phyloP scores from a whole-genome alignment of 192 early-diverging fungal species.

The Entophlyctis luteolus region DNA sequence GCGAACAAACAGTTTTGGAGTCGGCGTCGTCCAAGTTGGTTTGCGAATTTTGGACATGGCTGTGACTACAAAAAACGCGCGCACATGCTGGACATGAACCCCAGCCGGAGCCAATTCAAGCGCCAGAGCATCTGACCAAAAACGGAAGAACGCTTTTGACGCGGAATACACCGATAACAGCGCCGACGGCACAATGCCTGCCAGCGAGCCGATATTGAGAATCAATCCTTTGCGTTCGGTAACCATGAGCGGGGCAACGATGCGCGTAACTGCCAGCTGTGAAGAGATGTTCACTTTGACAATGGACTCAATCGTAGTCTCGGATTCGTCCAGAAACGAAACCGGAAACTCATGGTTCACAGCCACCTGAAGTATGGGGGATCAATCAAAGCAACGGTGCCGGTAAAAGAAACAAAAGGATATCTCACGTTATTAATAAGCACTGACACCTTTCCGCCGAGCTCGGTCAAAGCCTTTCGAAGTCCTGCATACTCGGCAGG shows the following conservation, averaged over 20 bases:
- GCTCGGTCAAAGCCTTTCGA: conserved; percentile 44
- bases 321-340: conserved; percentile 72
- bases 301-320: conserved; percentile 64
- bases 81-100: conserved; percentile 85
- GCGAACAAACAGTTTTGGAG: conserved; percentile 74
- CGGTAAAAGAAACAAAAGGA: neutral
- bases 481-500: conserved; percentile 68
- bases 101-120: conserved; percentile 67
- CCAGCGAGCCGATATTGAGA: conserved; percentile 89
- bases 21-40: conserved; percentile 74
- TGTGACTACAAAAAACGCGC: conserved; percentile 94
- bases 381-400: too few relatives aligned
- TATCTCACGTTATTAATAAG: conserved; percentile 90
- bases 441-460: conserved; percentile 51
- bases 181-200: conserved; percentile 78
- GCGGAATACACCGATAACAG: conserved; percentile 87
- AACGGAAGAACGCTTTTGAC: conserved; percentile 86
- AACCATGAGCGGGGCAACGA: conserved; percentile 79
- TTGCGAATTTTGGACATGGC: conserved; percentile 89
- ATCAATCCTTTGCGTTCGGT: conserved; percentile 72
- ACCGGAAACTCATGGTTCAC: conserved; percentile 88
- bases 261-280: conserved; percentile 74
- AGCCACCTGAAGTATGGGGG: conserved; percentile 65
- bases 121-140: conserved; percentile 85
- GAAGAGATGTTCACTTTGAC: conserved; percentile 83